Conservation (phyloP, 768 basidiomycete genomes). For the Phanerodontia chrysosporium region DNA sequence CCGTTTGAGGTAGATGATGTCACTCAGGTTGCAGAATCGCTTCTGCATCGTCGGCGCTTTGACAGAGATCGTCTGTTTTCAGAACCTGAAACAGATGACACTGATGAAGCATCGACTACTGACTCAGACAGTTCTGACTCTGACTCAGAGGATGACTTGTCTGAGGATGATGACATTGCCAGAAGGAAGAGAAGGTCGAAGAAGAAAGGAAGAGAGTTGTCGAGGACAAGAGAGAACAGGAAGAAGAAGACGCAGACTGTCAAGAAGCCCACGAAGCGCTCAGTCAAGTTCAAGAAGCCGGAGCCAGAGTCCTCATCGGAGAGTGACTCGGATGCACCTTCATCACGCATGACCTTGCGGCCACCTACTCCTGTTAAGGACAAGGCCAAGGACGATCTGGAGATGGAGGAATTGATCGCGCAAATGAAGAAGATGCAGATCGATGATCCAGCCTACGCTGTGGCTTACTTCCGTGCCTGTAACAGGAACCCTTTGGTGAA, state of each 20-base stretch:
- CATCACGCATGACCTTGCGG: too few relatives aligned
- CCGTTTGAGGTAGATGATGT: neutral
- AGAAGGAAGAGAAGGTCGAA: too few relatives aligned
- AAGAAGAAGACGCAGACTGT: too few relatives aligned
- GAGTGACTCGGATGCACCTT: too few relatives aligned
- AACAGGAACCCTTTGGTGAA: neutral
- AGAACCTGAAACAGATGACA: neutral
- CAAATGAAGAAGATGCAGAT: conserved; percentile 4
- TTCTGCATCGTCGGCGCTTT: neutral
- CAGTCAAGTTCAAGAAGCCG: too few relatives aligned
- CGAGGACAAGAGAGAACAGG: too few relatives aligned
- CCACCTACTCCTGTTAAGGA: neutral
- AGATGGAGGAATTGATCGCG: conserved; percentile 7
- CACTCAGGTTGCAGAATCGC: neutral
- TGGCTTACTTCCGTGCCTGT: neutral
- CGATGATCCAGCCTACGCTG: conserved; percentile 3
- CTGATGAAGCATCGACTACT: neutral
- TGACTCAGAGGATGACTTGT: neutral
- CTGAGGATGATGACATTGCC: neutral
- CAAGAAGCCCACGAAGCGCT: too few relatives aligned
- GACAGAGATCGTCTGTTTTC: neutral
- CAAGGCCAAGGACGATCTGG: neutral
- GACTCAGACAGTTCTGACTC: neutral
- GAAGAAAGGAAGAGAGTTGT: too few relatives aligned
- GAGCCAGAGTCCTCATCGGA: too few relatives aligned